Base-by-base conservation (phyloP, 495 filamentous ascomycete genomes). In the Tuber indicum region DNA sequence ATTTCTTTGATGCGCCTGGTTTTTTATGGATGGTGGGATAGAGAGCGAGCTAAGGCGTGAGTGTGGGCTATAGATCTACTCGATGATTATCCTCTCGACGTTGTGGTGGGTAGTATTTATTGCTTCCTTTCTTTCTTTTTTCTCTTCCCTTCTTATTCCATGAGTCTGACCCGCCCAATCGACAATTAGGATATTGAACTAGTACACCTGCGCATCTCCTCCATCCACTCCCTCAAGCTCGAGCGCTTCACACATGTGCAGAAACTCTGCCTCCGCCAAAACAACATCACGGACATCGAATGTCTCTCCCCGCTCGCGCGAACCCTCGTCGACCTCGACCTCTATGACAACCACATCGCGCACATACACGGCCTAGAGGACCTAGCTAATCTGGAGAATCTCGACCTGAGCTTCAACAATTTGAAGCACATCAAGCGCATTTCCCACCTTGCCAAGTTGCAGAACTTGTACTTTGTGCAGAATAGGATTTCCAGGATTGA, bases 341-440 rank as follows among this genome's bases (percentile, higher is more conserved):
- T 99, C 80, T 99, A 99, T 87, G 96, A 99, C 84, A 99, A 99
- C 83, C 87, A 94, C n/a, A 94, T 99, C 81, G 89, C 90, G 5
- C 94, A 97, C 83, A 88, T 98, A 82, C 89, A 91, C 79, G 93
- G 93, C 47, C 88, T 99, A 44, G 93, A 97, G 43, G 87, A 90
- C 70, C 89, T 98, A 49, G 87, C 85, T 14, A 86, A 92, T 46
- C 87, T 99, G 32, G 93, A 88, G 21, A 92, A 87, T 75, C 88
- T 99, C 72, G 96, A 99, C 83, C 87, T 99, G 52, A 95, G 92
- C 82, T 99, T 97, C 89, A 99, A 99, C 85, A 98, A 97, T 86
- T 95, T 99, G 86, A 98, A 97, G 84, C 94, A 98, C 84, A 97
- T 99, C 87, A 96, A 96, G 86, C 89, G 94, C 82, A 85, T 98